These are phyloP conservation scores for Camellia oleifera DNA, from an alignment of 179 eudicot species.

Conservation along the genomic window DNA sequence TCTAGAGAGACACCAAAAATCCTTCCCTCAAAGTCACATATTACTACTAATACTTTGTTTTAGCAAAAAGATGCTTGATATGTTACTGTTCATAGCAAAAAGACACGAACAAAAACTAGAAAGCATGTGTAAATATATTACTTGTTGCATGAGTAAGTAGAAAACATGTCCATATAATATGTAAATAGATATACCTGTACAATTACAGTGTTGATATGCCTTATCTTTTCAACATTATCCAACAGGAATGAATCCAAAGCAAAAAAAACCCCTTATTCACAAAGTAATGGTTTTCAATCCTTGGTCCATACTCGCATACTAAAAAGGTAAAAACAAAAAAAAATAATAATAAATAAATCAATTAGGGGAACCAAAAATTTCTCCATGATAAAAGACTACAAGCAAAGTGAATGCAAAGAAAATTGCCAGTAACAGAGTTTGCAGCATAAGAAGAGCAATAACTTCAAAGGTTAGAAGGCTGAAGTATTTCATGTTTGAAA, in stretches of 20 bases:
- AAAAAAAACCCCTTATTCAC: constrained; percentile 79
- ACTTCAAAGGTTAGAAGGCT: too few species aligned
- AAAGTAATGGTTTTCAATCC: constrained; percentile 92
- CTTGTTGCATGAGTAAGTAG: too few species aligned
- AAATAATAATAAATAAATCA: too few species aligned
- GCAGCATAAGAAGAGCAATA: background rate
- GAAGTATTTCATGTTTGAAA: background rate
- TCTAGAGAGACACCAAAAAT: too few species aligned
- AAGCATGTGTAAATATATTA: too few species aligned
- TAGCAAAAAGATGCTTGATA: too few species aligned
- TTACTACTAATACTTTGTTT: too few species aligned
- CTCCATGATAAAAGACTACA: background rate
- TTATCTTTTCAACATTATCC: constrained; percentile 87
- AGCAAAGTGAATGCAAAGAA: background rate
- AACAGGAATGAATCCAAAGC: constrained; percentile 75
- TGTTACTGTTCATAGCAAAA: too few species aligned
- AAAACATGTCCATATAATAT: background rate
- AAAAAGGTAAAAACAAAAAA: constrained; percentile 1
- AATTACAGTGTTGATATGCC: constrained; percentile 76
- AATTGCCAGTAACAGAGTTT: background rate
- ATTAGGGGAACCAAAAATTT: constrained; percentile 1
- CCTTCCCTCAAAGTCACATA: too few species aligned
- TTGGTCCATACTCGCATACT: constrained; percentile 97
- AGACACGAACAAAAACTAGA: too few species aligned
- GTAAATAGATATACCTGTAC: constrained; percentile 64